Conservation (phyloP, 2,329 filamentous ascomycete genomes). For the Neospermospora avenae region DNA sequence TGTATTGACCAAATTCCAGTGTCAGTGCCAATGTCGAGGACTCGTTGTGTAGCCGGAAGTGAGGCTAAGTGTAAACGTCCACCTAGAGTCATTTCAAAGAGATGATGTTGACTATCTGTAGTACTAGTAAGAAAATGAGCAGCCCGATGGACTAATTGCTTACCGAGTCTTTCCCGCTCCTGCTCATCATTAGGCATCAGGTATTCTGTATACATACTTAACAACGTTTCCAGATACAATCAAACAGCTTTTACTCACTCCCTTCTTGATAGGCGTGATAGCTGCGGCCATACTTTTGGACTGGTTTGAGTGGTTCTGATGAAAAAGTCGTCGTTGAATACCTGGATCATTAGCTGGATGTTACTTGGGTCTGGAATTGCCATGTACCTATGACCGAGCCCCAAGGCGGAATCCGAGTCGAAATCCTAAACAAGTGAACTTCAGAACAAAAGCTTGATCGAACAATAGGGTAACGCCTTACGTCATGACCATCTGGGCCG, state of each 20-base stretch:
- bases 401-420: constrained; percentile 1
- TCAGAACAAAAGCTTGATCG: neutral
- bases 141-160: neutral
- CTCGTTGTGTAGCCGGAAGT: constrained; percentile 1
- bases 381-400: neutral
- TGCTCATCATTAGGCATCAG: constrained; percentile 1
- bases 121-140: constrained; percentile 1
- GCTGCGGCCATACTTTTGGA: constrained; percentile 5
- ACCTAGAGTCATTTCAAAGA: neutral
- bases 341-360: constrained; percentile 1
- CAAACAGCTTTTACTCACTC: constrained; percentile 1
- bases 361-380: neutral
- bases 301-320: neutral
- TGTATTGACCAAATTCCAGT: constrained; percentile 7
- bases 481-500: neutral
- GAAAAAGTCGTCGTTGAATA: constrained; percentile 2
- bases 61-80: constrained; percentile 1
- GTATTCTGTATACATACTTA: constrained; percentile 2
- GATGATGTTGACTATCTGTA: constrained; percentile 5
- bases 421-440: constrained; percentile 1
- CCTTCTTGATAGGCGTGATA: constrained; percentile 3
- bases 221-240: neutral
- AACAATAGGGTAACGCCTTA: neutral
- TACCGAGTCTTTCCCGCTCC: constrained; percentile 5
- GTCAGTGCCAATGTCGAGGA: constrained; percentile 7